phyloP scores from a whole-genome alignment of 352 stramenopile species.

The Phytophthora tubulina region DNA sequence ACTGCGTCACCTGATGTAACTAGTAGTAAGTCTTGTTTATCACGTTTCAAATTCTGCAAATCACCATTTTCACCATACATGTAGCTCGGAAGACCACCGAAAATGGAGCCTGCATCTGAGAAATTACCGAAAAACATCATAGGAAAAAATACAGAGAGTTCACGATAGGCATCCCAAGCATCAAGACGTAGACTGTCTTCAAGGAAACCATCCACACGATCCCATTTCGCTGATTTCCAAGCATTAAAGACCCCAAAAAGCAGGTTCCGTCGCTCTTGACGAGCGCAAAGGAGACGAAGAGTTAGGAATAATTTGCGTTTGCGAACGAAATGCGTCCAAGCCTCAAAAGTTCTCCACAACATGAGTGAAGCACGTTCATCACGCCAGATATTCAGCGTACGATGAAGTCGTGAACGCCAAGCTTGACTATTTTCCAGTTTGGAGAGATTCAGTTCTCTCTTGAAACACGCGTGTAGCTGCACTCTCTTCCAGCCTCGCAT shows the following conservation, averaged over 20 bases:
- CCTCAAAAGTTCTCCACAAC: conserved; percentile 53
- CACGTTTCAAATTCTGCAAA: background rate
- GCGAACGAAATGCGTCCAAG: conserved; percentile 57
- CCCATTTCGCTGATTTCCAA: conserved; percentile 76
- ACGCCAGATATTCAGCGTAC: conserved; percentile 66
- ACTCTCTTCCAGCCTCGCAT: conserved; percentile 64
- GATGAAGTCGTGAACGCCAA: conserved; percentile 61
- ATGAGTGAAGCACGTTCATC: conserved; percentile 17
- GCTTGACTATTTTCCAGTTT: conserved; percentile 49
- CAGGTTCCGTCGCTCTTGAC: conserved; percentile 48
- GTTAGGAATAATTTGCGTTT: conserved; percentile 63
- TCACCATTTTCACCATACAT: conserved; percentile 13
- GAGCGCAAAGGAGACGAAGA: conserved; percentile 53
- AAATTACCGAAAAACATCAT: conserved; percentile 76
- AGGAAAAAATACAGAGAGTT: conserved; percentile 61
- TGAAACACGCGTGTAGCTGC: conserved; percentile 65
- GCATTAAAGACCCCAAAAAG: conserved; percentile 60
- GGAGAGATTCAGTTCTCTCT: conserved; percentile 61
- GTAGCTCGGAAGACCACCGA: conserved; percentile 54
- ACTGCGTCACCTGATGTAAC: conserved; percentile 37
- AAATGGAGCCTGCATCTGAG: conserved; percentile 64
- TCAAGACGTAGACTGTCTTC: conserved; percentile 65
- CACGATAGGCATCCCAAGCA: conserved; percentile 66
- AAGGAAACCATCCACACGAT: conserved; percentile 64
- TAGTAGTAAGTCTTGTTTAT: conserved; percentile 24